These are phyloP conservation scores for Penicillium nordicum DNA, from an alignment of 2,329 filamentous ascomycete species.

Conservation along the genomic window DNA sequence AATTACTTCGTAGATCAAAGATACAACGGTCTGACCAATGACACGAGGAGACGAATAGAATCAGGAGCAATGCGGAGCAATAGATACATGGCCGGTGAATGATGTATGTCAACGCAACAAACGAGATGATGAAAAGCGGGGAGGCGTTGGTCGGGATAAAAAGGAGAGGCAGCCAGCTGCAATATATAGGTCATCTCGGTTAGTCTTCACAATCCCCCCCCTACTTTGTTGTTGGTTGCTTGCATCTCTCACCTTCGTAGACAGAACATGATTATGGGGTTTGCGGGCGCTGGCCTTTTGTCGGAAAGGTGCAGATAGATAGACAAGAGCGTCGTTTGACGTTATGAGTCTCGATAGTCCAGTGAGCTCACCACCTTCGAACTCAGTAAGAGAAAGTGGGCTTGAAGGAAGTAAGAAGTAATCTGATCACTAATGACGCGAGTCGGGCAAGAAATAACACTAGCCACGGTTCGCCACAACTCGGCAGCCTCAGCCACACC, in stretches of 20 bases:
- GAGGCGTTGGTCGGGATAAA: constrained; percentile 85
- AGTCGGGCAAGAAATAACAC: constrained; percentile 3
- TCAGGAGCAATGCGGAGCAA: constrained; percentile 91
- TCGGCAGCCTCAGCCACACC: constrained; percentile 17
- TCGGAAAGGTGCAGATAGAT: not conserved
- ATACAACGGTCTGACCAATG: constrained; percentile 88
- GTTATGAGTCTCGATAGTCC: not conserved
- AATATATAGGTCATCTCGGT: not conserved
- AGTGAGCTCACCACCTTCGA: not conserved
- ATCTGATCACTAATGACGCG: constrained; percentile 2
- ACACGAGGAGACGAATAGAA: constrained; percentile 88
- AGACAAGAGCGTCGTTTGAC: not conserved
- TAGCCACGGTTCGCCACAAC: constrained; percentile 8
- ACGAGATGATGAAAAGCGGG: constrained; percentile 79
- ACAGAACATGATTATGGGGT: constrained; percentile 57
- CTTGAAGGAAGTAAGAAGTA: not conserved
- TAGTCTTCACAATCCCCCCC: not conserved
- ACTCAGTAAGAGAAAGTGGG: not conserved
- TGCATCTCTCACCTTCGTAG: constrained; percentile 56
- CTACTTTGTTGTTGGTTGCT: not conserved
- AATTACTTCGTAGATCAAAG: constrained; percentile 87
- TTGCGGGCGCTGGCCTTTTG: constrained; percentile 1
- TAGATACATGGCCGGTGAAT: constrained; percentile 96
- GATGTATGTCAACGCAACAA: constrained; percentile 91
- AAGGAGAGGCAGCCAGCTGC: constrained; percentile 79